phyloP scores from a whole-genome alignment of 192 early-diverging fungal genomes.

The Gaertneriomyces sp. region DNA sequence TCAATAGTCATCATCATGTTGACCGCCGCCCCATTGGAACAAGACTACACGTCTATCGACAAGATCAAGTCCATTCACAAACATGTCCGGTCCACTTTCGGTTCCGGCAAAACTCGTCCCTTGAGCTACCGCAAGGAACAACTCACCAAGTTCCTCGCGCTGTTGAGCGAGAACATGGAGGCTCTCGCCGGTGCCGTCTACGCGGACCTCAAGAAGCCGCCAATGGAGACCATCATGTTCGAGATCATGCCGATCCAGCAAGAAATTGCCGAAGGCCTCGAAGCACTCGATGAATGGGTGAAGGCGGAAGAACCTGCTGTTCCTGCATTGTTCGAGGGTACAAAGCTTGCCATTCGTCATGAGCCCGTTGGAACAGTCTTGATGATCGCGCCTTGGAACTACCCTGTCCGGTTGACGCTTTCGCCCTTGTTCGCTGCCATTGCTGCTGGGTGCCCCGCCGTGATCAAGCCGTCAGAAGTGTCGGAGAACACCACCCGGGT shows the following conservation, averaged over 20 bases:
- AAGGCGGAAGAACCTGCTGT: slow-evolving; percentile 11
- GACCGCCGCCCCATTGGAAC: too few relatives aligned
- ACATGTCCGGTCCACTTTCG: slow-evolving; percentile 26
- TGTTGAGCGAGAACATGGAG: slow-evolving; percentile 32
- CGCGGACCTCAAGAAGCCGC: slow-evolving; percentile 30
- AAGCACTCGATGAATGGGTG: slow-evolving; percentile 38
- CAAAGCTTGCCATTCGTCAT: slow-evolving; percentile 23
- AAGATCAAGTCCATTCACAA: background rate
- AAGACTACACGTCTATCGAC: slow-evolving; percentile 3
- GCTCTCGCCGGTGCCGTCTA: slow-evolving; percentile 25
- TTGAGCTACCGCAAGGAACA: slow-evolving; percentile 37
- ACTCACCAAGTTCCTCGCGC: slow-evolving; percentile 26
- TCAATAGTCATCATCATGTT: too few relatives aligned
- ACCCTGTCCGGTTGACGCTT: slow-evolving; percentile 63
- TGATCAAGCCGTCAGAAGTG: slow-evolving; percentile 76
- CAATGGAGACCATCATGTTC: slow-evolving; percentile 1
- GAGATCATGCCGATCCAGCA: slow-evolving; percentile 35
- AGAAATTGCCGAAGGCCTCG: slow-evolving; percentile 32
- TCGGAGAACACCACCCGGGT: slow-evolving; percentile 59
- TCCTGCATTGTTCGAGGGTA: slow-evolving; percentile 4
- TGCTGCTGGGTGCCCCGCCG: slow-evolving; percentile 78
- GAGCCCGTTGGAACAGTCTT: slow-evolving; percentile 77
- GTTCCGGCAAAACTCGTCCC: slow-evolving; percentile 32
- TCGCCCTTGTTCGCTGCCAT: slow-evolving; percentile 77
- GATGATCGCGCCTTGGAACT: slow-evolving; percentile 70